Evolutionary conservation across 352 stramenopile species (phyloP).

Genomic region (Paralagenidium karlingii): DNA sequence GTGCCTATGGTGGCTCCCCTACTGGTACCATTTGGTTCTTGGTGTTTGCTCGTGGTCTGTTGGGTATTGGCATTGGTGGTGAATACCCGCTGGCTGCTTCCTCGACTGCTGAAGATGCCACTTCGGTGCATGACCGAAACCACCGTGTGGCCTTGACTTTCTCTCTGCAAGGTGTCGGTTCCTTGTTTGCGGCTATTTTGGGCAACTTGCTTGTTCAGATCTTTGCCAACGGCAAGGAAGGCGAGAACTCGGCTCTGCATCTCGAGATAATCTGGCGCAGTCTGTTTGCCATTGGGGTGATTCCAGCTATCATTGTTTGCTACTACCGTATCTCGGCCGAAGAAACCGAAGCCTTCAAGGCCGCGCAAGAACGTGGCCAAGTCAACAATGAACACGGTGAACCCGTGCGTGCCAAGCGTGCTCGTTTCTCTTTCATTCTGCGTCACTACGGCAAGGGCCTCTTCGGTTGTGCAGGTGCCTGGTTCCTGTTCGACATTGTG

Average conservation of each 20-base stretch:
- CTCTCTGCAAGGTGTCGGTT: constrained; percentile 46
- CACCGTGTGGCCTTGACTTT: constrained; percentile 35
- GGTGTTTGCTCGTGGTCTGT: constrained; percentile 32
- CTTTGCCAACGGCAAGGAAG: constrained; percentile 20
- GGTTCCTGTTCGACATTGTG: constrained; percentile 82
- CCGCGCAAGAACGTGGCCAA: constrained; percentile 8
- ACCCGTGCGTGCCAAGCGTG: too few relatives aligned
- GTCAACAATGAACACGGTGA: neutral
- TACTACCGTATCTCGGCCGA: constrained; percentile 50
- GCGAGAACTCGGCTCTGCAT: constrained; percentile 16
- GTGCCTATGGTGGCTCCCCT: constrained; percentile 25
- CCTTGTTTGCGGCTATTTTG: constrained; percentile 34
- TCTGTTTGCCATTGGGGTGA: constrained; percentile 44
- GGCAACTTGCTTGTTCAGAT: constrained; percentile 45
- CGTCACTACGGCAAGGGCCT: constrained; percentile 33
- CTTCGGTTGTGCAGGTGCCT: constrained; percentile 55
- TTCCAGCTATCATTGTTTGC: constrained; percentile 45
- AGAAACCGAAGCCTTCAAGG: constrained; percentile 32
- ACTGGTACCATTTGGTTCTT: constrained; percentile 46
- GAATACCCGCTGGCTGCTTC: constrained; percentile 33
- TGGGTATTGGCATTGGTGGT: constrained; percentile 37
- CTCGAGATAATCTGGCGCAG: constrained; percentile 53
- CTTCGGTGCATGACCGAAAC: constrained; percentile 26
- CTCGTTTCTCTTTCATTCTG: constrained; percentile 33
- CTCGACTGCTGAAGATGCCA: constrained; percentile 43